These are phyloP conservation scores for Lachnellula suecica DNA, from an alignment of 2,329 filamentous ascomycete species.

Conservation along the genomic window DNA sequence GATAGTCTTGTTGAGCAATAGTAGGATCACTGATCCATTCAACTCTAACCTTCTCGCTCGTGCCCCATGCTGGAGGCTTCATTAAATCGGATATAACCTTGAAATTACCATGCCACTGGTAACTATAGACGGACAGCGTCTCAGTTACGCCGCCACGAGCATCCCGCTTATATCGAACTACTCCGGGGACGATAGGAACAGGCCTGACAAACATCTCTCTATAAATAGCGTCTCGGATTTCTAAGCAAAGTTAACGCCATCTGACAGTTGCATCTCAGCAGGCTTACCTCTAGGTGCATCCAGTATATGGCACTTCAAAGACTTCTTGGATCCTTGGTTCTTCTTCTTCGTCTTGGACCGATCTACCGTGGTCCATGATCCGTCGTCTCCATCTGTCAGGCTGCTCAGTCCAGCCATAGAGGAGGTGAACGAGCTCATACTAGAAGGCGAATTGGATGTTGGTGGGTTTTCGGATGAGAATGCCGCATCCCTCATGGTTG, in stretches of 20 bases:
- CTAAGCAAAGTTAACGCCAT: not conserved
- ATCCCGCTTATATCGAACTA: not conserved
- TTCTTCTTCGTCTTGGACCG: not conserved
- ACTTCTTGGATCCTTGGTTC: not conserved
- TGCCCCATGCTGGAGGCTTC: not conserved
- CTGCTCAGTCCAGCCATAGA: too few species aligned
- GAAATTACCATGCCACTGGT: not conserved
- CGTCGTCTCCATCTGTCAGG: too few species aligned
- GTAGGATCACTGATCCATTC: not conserved
- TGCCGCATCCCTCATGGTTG: too few species aligned
- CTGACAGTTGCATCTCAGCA: not conserved
- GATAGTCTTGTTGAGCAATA: not conserved
- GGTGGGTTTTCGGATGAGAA: too few species aligned
- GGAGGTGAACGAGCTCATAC: too few species aligned
- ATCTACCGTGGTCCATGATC: not conserved
- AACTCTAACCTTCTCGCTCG: not conserved
- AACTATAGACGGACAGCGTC: not conserved
- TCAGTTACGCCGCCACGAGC: not conserved
- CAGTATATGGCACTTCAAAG: not conserved
- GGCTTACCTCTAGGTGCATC: not conserved
- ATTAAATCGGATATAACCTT: not conserved
- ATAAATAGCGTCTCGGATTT: not conserved
- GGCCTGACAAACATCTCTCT: not conserved
- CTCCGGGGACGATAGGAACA: not conserved
- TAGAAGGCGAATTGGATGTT: too few species aligned